Conservation (phyloP, 371 early-diverging fungal genomes). For the Syncephalastrum sp. region DNA sequence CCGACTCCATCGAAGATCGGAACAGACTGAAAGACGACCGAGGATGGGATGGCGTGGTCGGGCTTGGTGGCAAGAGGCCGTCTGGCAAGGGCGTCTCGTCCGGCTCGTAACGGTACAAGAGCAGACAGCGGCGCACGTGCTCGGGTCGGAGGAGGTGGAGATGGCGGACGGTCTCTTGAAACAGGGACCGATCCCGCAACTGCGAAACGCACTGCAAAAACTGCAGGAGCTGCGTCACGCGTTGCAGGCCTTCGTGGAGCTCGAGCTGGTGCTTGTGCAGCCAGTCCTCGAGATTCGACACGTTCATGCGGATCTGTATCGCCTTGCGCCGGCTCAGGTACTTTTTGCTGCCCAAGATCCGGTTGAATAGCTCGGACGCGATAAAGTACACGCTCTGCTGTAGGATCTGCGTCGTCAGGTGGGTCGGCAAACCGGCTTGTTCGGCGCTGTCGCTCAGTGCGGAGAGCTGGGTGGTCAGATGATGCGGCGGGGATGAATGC, state of each 20-base stretch:
- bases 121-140: constrained; percentile 70
- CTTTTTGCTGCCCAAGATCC: constrained; percentile 68
- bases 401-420: constrained; percentile 34
- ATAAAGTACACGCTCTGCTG: constrained; percentile 74
- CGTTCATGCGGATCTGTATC: constrained; percentile 80
- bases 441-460: background rate
- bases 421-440: background rate
- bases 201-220: constrained; percentile 79
- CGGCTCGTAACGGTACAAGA: constrained; percentile 84
- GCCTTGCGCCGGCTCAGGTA: constrained; percentile 81
- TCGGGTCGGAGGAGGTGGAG: constrained; percentile 61
- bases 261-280: constrained; percentile 49
- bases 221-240: constrained; percentile 75
- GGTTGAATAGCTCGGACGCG: constrained; percentile 75
- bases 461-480: constrained; percentile 1
- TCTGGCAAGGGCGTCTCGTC: constrained; percentile 65
- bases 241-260: constrained; percentile 42
- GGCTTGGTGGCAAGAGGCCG: background rate
- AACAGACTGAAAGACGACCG: too few species aligned
- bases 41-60: background rate
- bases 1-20: too few species aligned
- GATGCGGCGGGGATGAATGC: constrained; percentile 3
- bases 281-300: constrained; percentile 83
- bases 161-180: constrained; percentile 65
- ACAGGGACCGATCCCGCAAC: constrained; percentile 59